Conservation (phyloP, 495 filamentous ascomycete species). For the Trypethelium eluteriae region DNA sequence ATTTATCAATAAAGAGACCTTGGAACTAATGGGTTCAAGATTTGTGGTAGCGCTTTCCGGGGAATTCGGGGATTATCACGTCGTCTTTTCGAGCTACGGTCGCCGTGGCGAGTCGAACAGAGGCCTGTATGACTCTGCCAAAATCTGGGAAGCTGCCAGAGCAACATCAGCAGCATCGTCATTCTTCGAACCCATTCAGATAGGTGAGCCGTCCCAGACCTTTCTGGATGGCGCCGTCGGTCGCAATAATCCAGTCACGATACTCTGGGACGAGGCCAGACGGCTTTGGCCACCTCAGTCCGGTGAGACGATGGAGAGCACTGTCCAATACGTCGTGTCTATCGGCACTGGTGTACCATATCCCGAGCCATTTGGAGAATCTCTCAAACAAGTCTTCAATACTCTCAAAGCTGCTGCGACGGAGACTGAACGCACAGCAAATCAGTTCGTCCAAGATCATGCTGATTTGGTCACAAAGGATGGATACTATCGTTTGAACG, state of each 20-base stretch:
- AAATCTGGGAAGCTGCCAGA: constrained; percentile 19
- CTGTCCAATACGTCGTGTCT: constrained; percentile 3
- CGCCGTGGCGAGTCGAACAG: constrained; percentile 12
- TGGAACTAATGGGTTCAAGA: neutral
- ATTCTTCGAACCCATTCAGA: constrained; percentile 19
- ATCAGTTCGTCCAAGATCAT: constrained; percentile 6
- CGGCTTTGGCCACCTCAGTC: neutral
- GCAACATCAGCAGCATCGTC: constrained; percentile 20
- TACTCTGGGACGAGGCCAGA: constrained; percentile 13
- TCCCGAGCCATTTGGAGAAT: constrained; percentile 8
- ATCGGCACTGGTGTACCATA: constrained; percentile 12
- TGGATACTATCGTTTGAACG: constrained; percentile 14
- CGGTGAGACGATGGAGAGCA: neutral
- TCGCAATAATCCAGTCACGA: constrained; percentile 14
- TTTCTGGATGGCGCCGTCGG: constrained; percentile 17
- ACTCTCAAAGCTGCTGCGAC: constrained; percentile 7
- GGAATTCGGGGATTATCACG: constrained; percentile 5
- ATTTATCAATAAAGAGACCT: neutral
- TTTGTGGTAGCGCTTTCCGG: constrained; percentile 10
- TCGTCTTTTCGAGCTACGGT: constrained; percentile 11
- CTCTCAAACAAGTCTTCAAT: constrained; percentile 6
- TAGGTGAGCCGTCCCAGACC: constrained; percentile 1
- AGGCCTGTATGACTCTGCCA: constrained; percentile 9
- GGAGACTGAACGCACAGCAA: constrained; percentile 13
- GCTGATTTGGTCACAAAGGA: neutral